These are phyloP conservation scores for Ogataea paradorogensis DNA, from an alignment of 805 yeast genomes.

Conservation along the genomic window DNA sequence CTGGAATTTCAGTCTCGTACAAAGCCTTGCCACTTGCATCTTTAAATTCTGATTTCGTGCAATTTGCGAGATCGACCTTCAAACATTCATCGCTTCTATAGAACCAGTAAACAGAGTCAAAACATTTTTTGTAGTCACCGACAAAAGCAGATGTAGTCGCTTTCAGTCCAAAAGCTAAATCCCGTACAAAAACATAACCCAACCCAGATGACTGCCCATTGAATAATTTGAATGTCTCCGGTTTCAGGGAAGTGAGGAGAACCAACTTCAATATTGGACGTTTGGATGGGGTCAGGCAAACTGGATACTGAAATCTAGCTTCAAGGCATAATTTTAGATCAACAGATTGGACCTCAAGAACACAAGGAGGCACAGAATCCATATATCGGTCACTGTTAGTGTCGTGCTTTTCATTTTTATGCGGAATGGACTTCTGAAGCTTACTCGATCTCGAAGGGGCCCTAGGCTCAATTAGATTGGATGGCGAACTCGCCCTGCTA, in stretches of 20 bases:
- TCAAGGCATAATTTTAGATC: slow-evolving; percentile 46
- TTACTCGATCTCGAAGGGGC: not conserved
- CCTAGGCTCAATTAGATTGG: not conserved
- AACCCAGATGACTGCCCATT: slow-evolving; percentile 46
- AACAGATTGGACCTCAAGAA: slow-evolving; percentile 29
- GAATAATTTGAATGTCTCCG: slow-evolving; percentile 29
- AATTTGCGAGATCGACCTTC: slow-evolving; percentile 39
- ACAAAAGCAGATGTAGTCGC: slow-evolving; percentile 26
- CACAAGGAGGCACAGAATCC: slow-evolving; percentile 11
- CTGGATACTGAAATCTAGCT: slow-evolving; percentile 46
- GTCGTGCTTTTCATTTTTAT: too few species aligned
- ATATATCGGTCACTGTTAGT: too few species aligned
- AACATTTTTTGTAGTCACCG: slow-evolving; percentile 22
- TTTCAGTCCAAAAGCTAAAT: slow-evolving; percentile 34
- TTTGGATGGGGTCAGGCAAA: slow-evolving; percentile 43
- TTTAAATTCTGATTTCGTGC: slow-evolving; percentile 27
- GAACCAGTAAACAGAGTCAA: slow-evolving; percentile 16
- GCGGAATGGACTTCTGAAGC: too few species aligned
- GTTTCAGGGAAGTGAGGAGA: slow-evolving; percentile 21
- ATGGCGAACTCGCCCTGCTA: not conserved
- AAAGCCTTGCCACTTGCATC: slow-evolving; percentile 16
- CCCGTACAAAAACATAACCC: slow-evolving; percentile 43
- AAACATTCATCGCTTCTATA: not conserved
- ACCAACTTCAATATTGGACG: slow-evolving; percentile 26
- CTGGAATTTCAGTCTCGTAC: slow-evolving; percentile 47